Evolutionary conservation across 1,284 basidiomycete genomes (phyloP), one percentile per base, ranked within the genome.

Genomic region (Trichosporon asahii): DNA sequence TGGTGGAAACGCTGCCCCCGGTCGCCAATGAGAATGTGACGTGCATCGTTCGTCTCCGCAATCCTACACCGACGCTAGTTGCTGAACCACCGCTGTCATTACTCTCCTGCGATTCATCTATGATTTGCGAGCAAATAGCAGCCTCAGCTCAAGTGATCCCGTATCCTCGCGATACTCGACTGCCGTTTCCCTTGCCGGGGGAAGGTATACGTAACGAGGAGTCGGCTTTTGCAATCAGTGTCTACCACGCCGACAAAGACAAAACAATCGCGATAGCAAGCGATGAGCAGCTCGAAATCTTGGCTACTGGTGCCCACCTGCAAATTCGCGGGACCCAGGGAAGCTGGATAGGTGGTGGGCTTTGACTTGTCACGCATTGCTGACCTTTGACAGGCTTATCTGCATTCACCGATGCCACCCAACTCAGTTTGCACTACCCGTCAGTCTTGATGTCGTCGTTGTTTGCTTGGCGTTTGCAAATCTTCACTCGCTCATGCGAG

Each of bases 121-220:
- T 8, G 0, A 14, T 64, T 5, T 77, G 74, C 46, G 9, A 49
- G 14, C 12, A 9, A 0, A 11, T 73, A 14, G n/a, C 60, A 15
- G 25, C 14, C 7, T 18, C 31, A 2, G 31, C 31, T 3, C 55
- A 44, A 12, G 21, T 49, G 23, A 33, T 77, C 6, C 78, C 79
- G 0, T 68, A 40, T 18, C 73, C 75, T 1, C 12, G 12, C 7
- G 61, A 75, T n/a, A 44, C 64, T 2, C 23, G 15, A 1, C 69
- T 68, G 0, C 77, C 77, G 1, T 82, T 82, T 67, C 81, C 82
- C 2, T 31, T 77, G 21, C 74, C 75, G 1, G 81, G 81, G 2
- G 79, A 82, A 68, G 81, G 81, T 1, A 71, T 77, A 21, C 67
- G 73, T 18, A 35, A 74, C 0, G 68, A 70, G 1, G 80, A 83